These are phyloP conservation scores for Heritiera littoralis DNA, from an alignment of 345 rosid genomes.

Conservation along the genomic window DNA sequence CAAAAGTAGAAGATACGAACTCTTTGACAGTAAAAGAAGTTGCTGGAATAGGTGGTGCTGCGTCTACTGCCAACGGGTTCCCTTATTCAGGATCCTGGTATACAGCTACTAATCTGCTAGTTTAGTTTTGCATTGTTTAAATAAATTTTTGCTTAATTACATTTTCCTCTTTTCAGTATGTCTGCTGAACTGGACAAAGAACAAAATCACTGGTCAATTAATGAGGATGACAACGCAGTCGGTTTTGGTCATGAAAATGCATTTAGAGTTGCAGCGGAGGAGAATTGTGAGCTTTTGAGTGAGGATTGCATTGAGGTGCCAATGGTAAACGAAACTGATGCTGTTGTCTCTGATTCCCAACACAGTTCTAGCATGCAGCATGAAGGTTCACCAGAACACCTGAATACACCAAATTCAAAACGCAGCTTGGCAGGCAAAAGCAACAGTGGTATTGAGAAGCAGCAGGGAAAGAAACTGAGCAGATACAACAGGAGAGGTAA, in stretches of 20 bases:
- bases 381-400: conserved; percentile 46
- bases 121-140: neutral
- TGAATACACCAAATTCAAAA: conserved; percentile 33
- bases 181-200: conserved; percentile 38
- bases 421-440: conserved; percentile 35
- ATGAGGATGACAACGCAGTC: conserved; percentile 29
- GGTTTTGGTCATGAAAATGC: conserved; percentile 25
- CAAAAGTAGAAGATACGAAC: conserved; percentile 37
- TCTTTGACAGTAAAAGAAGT: conserved; percentile 38
- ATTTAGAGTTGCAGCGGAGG: conserved; percentile 11
- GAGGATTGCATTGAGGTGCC: conserved; percentile 52
- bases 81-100: conserved; percentile 52
- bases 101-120: neutral
- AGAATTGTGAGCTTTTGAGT: conserved; percentile 32
- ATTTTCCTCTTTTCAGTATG: conserved; percentile 42
- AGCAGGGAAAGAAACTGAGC: too few species aligned
- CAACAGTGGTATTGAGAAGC: conserved; percentile 11
- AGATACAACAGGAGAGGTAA: conserved; percentile 29
- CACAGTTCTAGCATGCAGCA: conserved; percentile 49
- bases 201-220: conserved; percentile 31
- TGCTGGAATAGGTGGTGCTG: conserved; percentile 30
- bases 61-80: conserved; percentile 45
- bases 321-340: conserved; percentile 35
- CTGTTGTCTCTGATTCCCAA: conserved; percentile 44
- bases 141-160: conserved; percentile 8